Conservation (phyloP, 768 basidiomycete species). For the Trametes maxima region DNA sequence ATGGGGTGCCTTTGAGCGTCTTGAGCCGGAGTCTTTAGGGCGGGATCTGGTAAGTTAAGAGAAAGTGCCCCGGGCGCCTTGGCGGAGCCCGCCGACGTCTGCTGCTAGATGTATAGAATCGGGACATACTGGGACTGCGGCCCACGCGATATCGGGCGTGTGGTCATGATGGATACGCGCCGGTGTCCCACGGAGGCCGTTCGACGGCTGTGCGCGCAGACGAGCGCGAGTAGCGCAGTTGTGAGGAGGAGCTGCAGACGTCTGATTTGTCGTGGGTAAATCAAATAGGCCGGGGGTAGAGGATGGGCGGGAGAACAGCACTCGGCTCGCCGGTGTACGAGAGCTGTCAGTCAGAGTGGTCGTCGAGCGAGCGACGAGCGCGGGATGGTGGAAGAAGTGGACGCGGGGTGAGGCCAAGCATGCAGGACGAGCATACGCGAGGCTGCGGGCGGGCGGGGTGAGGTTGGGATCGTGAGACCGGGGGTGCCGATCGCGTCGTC, state of each 20-base stretch:
- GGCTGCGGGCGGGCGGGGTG: slow-evolving; percentile 3
- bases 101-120: not conserved
- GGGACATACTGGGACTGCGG: no score
- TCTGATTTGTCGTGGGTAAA: slow-evolving; percentile 11
- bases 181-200: slow-evolving; percentile 1
- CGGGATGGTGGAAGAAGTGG: not conserved
- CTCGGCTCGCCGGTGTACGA: slow-evolving; percentile 6
- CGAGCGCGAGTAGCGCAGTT: no score
- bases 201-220: not conserved
- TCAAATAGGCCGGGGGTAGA: slow-evolving; percentile 2
- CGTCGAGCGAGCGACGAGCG: not conserved
- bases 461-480: slow-evolving; percentile 14
- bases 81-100: no score
- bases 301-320: not conserved
- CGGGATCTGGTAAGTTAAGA: not conserved
- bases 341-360: not conserved
- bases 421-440: not conserved
- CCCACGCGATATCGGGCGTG: no score
- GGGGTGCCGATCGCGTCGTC: slow-evolving; percentile 17
- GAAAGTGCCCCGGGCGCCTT: not conserved
- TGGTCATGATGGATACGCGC: not conserved
- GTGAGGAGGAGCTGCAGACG: not conserved
- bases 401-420: not conserved
- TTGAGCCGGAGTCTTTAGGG: not conserved
- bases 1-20: slow-evolving; percentile 16